Conservation (phyloP, 2,329 filamentous ascomycete genomes). For the Capronia epimyces region DNA sequence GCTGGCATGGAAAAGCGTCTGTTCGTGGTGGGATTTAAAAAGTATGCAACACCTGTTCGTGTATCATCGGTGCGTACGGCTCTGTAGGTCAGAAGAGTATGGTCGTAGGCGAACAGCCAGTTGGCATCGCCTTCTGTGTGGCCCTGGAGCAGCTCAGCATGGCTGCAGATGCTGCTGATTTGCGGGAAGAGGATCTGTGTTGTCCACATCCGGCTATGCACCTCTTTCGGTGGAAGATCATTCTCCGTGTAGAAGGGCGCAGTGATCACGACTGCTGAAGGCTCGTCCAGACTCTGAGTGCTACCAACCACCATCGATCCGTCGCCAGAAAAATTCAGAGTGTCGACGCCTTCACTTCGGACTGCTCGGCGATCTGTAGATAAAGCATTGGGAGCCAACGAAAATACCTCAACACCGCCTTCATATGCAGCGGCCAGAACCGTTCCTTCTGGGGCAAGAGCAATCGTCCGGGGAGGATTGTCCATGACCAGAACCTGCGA, state of each 20-base stretch:
- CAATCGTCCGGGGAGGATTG: constrained; percentile 70
- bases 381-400: constrained; percentile 59
- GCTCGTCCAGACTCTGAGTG: constrained; percentile 58
- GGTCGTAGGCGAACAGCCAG: constrained; percentile 75
- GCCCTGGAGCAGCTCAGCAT: constrained; percentile 60
- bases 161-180: constrained; percentile 70
- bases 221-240: constrained; percentile 47
- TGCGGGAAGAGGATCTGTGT: constrained; percentile 81
- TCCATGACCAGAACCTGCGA: constrained; percentile 72
- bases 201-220: constrained; percentile 73
- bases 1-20: constrained; percentile 52
- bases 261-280: constrained; percentile 69
- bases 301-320: constrained; percentile 74
- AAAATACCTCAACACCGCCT: constrained; percentile 82
- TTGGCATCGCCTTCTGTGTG: constrained; percentile 55
- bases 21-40: constrained; percentile 58
- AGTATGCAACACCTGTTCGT: constrained; percentile 71
- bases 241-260: constrained; percentile 68
- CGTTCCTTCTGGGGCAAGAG: constrained; percentile 72
- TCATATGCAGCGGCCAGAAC: constrained; percentile 81
- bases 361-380: constrained; percentile 67
- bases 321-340: constrained; percentile 68
- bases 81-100: constrained; percentile 70
- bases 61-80: constrained; percentile 70
- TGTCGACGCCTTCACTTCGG: constrained; percentile 71